Percentiles rank a stretch among this genome's conserved stretches.
phyloP scores from a whole-genome alignment of 208 protist genomes.

The Acanthamoeba triangularis region DNA sequence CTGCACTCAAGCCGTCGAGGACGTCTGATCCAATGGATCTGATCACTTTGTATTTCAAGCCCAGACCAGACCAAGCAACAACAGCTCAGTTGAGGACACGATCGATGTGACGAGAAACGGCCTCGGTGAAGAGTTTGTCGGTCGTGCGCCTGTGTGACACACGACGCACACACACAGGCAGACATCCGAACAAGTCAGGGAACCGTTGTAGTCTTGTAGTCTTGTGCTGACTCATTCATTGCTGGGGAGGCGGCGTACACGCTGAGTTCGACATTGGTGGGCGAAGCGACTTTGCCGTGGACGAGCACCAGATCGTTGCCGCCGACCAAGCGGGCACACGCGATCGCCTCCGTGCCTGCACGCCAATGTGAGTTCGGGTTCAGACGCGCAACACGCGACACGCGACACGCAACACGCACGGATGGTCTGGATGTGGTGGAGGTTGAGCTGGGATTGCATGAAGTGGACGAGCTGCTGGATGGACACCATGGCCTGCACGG shows the following conservation, averaged over 20 bases:
- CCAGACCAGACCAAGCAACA: no score
- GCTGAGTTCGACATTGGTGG: slow-evolving; percentile 14
- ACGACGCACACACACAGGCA: neutral
- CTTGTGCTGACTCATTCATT: neutral
- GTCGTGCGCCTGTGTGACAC: neutral
- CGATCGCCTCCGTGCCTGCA: slow-evolving; percentile 15
- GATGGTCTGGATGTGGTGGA: slow-evolving; percentile 57
- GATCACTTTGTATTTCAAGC: no score
- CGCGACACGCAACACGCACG: neutral
- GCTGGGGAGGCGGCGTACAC: neutral
- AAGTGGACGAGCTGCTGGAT: slow-evolving; percentile 48
- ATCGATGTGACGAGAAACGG: neutral
- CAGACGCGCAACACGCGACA: neutral
- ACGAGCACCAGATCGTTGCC: slow-evolving; percentile 7
- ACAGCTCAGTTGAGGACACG: neutral
- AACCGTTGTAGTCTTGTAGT: no score
- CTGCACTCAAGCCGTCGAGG: no score
- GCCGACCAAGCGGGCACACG: slow-evolving; percentile 1
- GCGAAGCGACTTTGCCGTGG: slow-evolving; percentile 15
- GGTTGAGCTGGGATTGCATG: slow-evolving; percentile 19
- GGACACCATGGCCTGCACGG: neutral
- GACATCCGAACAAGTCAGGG: neutral
- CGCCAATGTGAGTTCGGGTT: neutral
- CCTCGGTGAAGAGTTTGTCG: slow-evolving; percentile 42
- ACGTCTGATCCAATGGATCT: no score